phyloP scores from a whole-genome alignment of 768 basidiomycete genomes.

The Lentinula sp. region DNA sequence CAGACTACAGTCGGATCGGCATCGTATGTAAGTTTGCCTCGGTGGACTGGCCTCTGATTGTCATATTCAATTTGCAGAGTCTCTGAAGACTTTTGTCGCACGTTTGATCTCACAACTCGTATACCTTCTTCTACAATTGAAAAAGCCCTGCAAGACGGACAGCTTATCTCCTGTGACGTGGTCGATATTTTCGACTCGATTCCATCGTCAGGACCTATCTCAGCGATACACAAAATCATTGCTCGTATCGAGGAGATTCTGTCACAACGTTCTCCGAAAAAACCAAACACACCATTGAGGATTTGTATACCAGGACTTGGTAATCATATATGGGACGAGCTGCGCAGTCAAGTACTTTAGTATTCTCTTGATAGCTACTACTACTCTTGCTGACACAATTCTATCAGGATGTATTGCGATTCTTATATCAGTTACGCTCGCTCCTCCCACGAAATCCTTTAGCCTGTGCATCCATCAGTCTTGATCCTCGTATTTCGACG shows the following conservation, averaged over 20 bases:
- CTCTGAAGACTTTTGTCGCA: constrained; percentile 55
- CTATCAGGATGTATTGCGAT: constrained; percentile 58
- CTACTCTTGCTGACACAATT: no score
- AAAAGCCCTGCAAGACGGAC: constrained; percentile 30
- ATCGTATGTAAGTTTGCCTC: constrained; percentile 37
- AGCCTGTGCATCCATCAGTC: constrained; percentile 61
- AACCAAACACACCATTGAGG: constrained; percentile 34
- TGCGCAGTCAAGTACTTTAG: constrained; percentile 42
- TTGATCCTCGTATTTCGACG: constrained; percentile 58
- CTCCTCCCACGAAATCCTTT: constrained; percentile 52
- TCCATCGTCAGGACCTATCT: neutral
- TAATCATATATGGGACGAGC: constrained; percentile 66
- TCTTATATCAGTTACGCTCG: constrained; percentile 63
- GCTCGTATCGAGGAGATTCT: constrained; percentile 23
- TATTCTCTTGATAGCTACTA: neutral
- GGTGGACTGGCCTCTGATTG: neutral
- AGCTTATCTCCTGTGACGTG: constrained; percentile 26
- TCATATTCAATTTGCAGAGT: constrained; percentile 26
- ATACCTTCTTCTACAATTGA: constrained; percentile 49
- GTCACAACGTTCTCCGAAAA: constrained; percentile 15
- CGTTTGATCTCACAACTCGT: constrained; percentile 67
- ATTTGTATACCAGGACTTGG: constrained; percentile 61
- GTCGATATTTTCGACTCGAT: neutral
- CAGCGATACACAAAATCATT: constrained; percentile 16
- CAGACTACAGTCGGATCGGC: constrained; percentile 66